Evolutionary conservation across 2,329 filamentous ascomycete species (phyloP).

Genomic region (Alternaria dauci): DNA sequence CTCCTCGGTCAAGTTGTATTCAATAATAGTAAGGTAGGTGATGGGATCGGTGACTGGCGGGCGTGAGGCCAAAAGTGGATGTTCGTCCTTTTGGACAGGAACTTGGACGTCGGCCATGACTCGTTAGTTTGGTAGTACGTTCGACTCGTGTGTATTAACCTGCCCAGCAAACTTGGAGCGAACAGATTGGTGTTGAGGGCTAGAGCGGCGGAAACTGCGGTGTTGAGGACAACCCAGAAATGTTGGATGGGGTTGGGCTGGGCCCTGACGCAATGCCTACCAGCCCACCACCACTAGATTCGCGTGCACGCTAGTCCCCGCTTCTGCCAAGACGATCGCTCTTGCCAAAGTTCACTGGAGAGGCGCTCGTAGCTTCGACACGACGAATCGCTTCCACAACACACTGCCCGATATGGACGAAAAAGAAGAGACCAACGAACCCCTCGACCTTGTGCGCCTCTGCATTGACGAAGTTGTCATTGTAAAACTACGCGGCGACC

Average conservation of each 20-base stretch:
- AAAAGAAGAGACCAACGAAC: slow-evolving; percentile 81
- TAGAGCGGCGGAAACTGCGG: not conserved
- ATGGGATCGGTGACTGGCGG: slow-evolving; percentile 73
- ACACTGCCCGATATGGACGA: slow-evolving; percentile 74
- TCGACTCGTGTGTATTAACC: not conserved
- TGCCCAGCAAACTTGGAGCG: not conserved
- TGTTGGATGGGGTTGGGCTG: slow-evolving; percentile 10
- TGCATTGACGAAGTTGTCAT: slow-evolving; percentile 96
- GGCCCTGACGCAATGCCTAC: slow-evolving; percentile 29
- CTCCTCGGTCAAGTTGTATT: slow-evolving; percentile 73
- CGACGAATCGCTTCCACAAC: slow-evolving; percentile 13
- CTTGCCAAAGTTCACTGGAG: slow-evolving; percentile 27
- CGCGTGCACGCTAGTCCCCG: slow-evolving; percentile 18
- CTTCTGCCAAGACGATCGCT: slow-evolving; percentile 28
- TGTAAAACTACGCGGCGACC: slow-evolving; percentile 94
- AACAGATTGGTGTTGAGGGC: not conserved
- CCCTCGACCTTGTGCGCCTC: slow-evolving; percentile 92
- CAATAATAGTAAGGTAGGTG: slow-evolving; percentile 80
- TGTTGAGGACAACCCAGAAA: slow-evolving; percentile 10
- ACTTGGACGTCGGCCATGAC: slow-evolving; percentile 46
- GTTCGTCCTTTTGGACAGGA: slow-evolving; percentile 37
- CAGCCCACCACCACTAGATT: slow-evolving; percentile 12
- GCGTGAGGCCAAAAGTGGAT: slow-evolving; percentile 65
- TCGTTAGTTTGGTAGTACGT: not conserved
- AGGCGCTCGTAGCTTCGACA: slow-evolving; percentile 17